Evolutionary conservation across 495 filamentous ascomycete species (phyloP).

Genomic region (Aspergillus bertholletiae): DNA sequence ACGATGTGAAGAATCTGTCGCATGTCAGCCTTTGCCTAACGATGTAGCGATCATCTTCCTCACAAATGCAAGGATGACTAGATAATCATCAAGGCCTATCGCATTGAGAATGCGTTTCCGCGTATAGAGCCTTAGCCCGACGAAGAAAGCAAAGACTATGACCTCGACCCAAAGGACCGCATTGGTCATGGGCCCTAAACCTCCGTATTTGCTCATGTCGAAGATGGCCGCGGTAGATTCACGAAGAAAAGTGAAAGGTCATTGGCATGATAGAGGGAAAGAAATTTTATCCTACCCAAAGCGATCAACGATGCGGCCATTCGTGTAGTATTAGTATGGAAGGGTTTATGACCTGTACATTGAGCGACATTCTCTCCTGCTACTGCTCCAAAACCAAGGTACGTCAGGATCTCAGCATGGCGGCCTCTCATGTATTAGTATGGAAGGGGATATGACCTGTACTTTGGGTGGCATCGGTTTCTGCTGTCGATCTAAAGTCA

Average conservation of each 20-base stretch:
- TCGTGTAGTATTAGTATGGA: no score
- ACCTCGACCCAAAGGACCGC: conserved; percentile 22
- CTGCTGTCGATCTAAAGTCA: no score
- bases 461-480: no score
- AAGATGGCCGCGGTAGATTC: background rate
- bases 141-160: conserved; percentile 17
- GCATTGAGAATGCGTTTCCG: conserved; percentile 20
- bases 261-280: no score
- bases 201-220: conserved; percentile 24
- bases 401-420: no score
- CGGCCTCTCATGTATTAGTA: no score
- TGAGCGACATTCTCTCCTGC: conserved; percentile 5
- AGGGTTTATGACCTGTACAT: background rate
- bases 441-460: no score
- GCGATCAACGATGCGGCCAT: no score
- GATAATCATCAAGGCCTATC: conserved; percentile 22
- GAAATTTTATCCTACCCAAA: no score
- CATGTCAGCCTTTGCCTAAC: background rate
- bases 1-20: conserved; percentile 18
- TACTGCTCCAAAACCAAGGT: no score
- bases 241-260: background rate
- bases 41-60: background rate
- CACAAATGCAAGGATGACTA: conserved; percentile 18
- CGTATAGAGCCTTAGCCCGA: conserved; percentile 23
- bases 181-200: conserved; percentile 25